Percentiles rank a stretch among this genome's conserved stretches.
Evolutionary conservation across 768 basidiomycete species (phyloP).

Genomic region (Tricholoma flavovirens): DNA sequence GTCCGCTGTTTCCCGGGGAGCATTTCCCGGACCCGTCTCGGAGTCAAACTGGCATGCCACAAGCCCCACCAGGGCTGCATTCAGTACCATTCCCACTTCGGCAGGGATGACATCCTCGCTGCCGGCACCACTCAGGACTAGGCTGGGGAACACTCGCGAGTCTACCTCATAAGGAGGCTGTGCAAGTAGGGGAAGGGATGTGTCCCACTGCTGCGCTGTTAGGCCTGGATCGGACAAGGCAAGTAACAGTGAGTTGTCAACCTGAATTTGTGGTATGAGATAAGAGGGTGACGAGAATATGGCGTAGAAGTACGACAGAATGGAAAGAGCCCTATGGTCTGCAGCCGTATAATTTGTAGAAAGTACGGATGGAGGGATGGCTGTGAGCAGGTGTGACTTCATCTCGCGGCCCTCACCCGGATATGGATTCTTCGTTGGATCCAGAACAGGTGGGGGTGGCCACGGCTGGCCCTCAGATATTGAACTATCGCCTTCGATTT

Average conservation of each 20-base stretch:
- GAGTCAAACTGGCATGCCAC: conserved; percentile 46
- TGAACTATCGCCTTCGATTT: conserved; percentile 31
- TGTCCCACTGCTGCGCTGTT: conserved; percentile 56
- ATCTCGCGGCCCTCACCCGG: conserved; percentile 1
- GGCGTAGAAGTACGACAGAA: conserved; percentile 78
- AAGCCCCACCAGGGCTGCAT: conserved; percentile 76
- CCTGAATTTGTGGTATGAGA: conserved; percentile 6
- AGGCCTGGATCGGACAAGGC: conserved; percentile 7
- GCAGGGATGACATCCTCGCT: conserved; percentile 70
- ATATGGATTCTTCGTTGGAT: background rate
- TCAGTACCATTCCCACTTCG: conserved; percentile 69
- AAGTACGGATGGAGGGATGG: conserved; percentile 36
- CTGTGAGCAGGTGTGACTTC: conserved; percentile 40
- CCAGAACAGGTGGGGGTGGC: conserved; percentile 4
- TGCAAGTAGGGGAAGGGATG: conserved; percentile 60
- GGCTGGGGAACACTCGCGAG: conserved; percentile 46
- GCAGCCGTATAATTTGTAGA: conserved; percentile 46
- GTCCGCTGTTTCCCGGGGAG: background rate
- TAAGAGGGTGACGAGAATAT: conserved; percentile 19
- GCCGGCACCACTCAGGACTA: conserved; percentile 69
- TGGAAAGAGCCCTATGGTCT: conserved; percentile 64
- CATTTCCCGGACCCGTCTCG: conserved; percentile 18
- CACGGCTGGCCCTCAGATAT: conserved; percentile 16
- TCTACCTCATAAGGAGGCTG: conserved; percentile 70
- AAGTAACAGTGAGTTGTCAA: background rate